Conservation (phyloP, 1,284 basidiomycete genomes). For the Schizophyllum commune region DNA sequence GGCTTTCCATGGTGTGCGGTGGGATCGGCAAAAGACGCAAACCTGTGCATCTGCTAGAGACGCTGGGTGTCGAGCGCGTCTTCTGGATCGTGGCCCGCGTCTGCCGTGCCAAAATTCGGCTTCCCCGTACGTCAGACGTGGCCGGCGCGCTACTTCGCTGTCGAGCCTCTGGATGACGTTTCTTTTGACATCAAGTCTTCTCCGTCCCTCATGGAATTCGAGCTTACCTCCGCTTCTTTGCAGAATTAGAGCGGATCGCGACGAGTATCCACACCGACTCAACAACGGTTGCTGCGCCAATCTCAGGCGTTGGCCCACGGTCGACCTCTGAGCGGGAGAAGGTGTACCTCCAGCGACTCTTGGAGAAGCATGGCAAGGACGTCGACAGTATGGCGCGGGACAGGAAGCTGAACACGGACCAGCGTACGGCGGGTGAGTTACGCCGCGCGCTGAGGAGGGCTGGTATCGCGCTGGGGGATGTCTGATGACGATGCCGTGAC, state of each 20-base stretch:
- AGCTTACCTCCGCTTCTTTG: slow-evolving; percentile 5
- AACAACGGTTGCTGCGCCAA: slow-evolving; percentile 29
- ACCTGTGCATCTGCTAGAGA: background rate
- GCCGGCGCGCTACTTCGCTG: background rate
- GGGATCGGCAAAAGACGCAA: background rate
- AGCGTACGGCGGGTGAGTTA: slow-evolving; percentile 84
- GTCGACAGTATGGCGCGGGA: slow-evolving; percentile 76
- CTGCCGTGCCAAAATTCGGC: background rate
- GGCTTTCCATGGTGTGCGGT: background rate
- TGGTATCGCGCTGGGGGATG: slow-evolving; percentile 20
- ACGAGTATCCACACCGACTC: slow-evolving; percentile 24
- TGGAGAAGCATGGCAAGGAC: slow-evolving; percentile 69
- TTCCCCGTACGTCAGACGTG: background rate
- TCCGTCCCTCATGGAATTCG: background rate
- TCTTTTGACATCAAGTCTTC: background rate
- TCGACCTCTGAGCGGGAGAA: slow-evolving; percentile 68
- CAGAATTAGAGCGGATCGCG: slow-evolving; percentile 23
- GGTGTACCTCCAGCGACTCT: slow-evolving; percentile 60
- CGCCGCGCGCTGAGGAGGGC: slow-evolving; percentile 51
- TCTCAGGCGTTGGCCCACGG: slow-evolving; percentile 43
- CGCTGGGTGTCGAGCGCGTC: background rate
- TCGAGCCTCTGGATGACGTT: background rate
- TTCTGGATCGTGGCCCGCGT: background rate
- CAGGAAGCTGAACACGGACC: slow-evolving; percentile 73
- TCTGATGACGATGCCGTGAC: background rate